Conservation (phyloP, 192 early-diverging fungal genomes). For the Coemansia sp. region DNA sequence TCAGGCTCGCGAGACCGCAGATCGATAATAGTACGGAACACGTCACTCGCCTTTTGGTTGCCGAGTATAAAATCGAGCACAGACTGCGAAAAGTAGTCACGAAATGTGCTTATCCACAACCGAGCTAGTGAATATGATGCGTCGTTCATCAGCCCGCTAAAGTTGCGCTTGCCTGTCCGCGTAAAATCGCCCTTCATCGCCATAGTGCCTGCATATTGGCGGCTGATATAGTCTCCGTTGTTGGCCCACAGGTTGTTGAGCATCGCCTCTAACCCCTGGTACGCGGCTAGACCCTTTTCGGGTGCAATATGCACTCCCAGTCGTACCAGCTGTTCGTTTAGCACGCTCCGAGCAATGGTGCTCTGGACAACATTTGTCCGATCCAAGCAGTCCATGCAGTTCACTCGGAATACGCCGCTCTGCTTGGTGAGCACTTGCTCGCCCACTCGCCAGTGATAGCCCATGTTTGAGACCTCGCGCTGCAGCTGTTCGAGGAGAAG, state of each 20-base stretch:
- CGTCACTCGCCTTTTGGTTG: constrained; percentile 31
- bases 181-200: constrained; percentile 83
- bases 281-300: constrained; percentile 66
- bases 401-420: constrained; percentile 70
- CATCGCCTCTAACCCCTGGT: constrained; percentile 66
- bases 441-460: constrained; percentile 57
- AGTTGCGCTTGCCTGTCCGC: constrained; percentile 74
- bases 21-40: constrained; percentile 51
- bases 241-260: constrained; percentile 80
- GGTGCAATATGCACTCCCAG: constrained; percentile 69
- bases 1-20: constrained; percentile 52
- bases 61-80: constrained; percentile 53
- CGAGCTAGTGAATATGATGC: constrained; percentile 77
- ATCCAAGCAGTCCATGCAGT: constrained; percentile 99
- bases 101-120: constrained; percentile 76
- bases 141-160: constrained; percentile 75
- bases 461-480: constrained; percentile 67
- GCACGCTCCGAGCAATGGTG: constrained; percentile 65
- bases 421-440: constrained; percentile 36
- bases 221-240: constrained; percentile 78
- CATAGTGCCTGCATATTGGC: constrained; percentile 79
- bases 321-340: constrained; percentile 70
- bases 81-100: constrained; percentile 71
- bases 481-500: constrained; percentile 72
- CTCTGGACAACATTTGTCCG: constrained; percentile 92